Percentiles rank a stretch among this genome's conserved stretches.
Evolutionary conservation across 2,329 filamentous ascomycete species (phyloP).

Genomic region (Didymella arachidicola): DNA sequence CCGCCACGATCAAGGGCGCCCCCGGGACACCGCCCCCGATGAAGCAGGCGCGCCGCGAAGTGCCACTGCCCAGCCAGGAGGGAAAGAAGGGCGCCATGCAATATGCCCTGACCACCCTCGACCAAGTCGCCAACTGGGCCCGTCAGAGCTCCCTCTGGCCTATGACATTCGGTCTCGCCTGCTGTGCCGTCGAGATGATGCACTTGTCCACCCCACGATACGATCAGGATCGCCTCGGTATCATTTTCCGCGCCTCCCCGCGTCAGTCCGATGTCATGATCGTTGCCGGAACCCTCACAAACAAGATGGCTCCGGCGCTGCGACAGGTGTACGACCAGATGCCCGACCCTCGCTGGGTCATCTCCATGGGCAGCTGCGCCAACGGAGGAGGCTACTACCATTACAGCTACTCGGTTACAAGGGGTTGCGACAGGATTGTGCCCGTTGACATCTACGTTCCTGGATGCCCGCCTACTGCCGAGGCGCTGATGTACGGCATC

Average conservation of each 20-base stretch:
- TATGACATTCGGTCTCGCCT: slow-evolving; percentile 88
- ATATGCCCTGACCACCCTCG: slow-evolving; percentile 86
- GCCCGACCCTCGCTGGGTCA: slow-evolving; percentile 89
- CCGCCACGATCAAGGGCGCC: slow-evolving; percentile 61
- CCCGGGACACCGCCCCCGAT: slow-evolving; percentile 61
- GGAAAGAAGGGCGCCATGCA: slow-evolving; percentile 80
- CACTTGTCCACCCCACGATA: slow-evolving; percentile 89
- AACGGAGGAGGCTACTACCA: slow-evolving; percentile 89
- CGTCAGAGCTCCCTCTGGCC: slow-evolving; percentile 90
- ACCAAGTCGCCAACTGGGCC: slow-evolving; percentile 85
- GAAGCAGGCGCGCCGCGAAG: slow-evolving; percentile 70
- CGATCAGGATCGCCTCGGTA: slow-evolving; percentile 88
- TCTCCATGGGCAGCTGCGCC: slow-evolving; percentile 84
- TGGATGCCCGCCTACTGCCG: slow-evolving; percentile 68
- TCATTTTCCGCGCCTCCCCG: slow-evolving; percentile 90
- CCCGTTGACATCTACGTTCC: slow-evolving; percentile 85
- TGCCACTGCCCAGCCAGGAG: slow-evolving; percentile 79
- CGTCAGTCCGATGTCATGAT: slow-evolving; percentile 95
- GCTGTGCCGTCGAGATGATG: slow-evolving; percentile 96
- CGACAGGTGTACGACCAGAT: slow-evolving; percentile 95
- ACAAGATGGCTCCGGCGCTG: slow-evolving; percentile 94
- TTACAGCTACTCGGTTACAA: slow-evolving; percentile 81
- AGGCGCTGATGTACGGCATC: slow-evolving; percentile 67
- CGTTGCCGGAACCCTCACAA: slow-evolving; percentile 89
- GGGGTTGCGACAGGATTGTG: slow-evolving; percentile 81